These are phyloP conservation scores for Chaetomium cochliodes DNA, from an alignment of 495 filamentous ascomycete genomes.

Conservation along the genomic window DNA sequence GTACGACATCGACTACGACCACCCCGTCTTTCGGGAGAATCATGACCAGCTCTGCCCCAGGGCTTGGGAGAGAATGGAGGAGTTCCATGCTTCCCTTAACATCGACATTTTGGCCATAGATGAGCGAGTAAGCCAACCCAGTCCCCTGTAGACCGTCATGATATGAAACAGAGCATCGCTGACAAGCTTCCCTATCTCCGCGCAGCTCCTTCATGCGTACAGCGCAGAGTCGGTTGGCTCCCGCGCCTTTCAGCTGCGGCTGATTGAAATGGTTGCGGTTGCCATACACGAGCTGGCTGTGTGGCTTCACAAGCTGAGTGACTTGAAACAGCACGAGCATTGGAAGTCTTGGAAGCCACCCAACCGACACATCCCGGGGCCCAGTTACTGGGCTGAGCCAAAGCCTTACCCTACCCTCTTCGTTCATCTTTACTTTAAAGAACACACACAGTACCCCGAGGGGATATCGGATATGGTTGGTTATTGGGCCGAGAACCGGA, in stretches of 20 bases:
- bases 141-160: no score
- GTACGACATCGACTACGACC: background rate
- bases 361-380: background rate
- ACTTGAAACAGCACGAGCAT: background rate
- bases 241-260: background rate
- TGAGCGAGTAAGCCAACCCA: no score
- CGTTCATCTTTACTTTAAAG: no score
- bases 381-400: no score
- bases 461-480: slow-evolving; percentile 2
- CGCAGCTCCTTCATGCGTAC: background rate
- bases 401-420: no score
- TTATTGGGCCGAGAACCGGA: slow-evolving; percentile 7
- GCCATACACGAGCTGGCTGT: background rate
- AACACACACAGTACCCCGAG: background rate
- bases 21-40: background rate
- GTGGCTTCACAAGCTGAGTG: background rate
- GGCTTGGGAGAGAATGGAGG: background rate
- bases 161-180: background rate
- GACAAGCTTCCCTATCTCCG: background rate
- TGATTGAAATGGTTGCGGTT: background rate
- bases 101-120: background rate
- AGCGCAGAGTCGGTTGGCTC: background rate
- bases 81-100: background rate
- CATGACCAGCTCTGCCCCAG: background rate
- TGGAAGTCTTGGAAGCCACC: background rate